These are phyloP conservation scores for Pestalotiopsis sp. DNA, from an alignment of 2,329 filamentous ascomycete genomes.

Conservation along the genomic window DNA sequence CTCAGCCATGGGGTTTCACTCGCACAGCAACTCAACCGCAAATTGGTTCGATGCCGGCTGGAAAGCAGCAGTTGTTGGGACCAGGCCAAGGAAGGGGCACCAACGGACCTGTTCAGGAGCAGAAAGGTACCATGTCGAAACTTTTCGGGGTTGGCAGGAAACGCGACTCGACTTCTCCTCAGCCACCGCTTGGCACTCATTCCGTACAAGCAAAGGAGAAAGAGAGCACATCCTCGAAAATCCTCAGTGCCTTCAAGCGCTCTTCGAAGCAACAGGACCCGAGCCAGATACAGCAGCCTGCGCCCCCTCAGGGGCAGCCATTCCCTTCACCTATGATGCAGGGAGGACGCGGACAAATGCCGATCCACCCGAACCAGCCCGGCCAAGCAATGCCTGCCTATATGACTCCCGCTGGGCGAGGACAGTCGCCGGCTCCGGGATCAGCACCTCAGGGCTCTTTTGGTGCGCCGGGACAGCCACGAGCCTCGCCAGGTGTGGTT, in stretches of 20 bases:
- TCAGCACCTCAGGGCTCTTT: conserved; percentile 13
- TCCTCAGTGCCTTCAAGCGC: conserved; percentile 30
- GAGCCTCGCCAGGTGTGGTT: not conserved
- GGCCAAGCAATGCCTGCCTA: conserved; percentile 3
- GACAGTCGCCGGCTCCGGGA: not conserved
- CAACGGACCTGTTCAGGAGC: conserved; percentile 7
- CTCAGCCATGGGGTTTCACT: conserved; percentile 11
- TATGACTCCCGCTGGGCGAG: conserved; percentile 5
- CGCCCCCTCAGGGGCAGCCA: conserved; percentile 13
- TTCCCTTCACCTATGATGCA: conserved; percentile 13
- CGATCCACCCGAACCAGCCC: conserved; percentile 1
- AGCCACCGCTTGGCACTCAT: conserved; percentile 15
- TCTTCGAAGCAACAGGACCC: conserved; percentile 22
- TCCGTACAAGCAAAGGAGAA: conserved; percentile 19
- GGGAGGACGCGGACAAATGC: not conserved
- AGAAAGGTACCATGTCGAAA: conserved; percentile 21
- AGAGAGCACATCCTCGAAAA: conserved; percentile 29
- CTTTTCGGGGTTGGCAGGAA: conserved; percentile 19
- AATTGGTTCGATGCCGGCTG: not conserved
- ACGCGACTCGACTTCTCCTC: conserved; percentile 3
- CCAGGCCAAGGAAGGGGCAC: conserved; percentile 4
- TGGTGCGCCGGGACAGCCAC: conserved; percentile 13
- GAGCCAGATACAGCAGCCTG: not conserved
- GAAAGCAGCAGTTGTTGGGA: conserved; percentile 5
- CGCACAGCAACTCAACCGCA: not conserved